These are phyloP conservation scores for Annulohypoxylon stygium DNA, from an alignment of 495 filamentous ascomycete species.

Conservation along the genomic window DNA sequence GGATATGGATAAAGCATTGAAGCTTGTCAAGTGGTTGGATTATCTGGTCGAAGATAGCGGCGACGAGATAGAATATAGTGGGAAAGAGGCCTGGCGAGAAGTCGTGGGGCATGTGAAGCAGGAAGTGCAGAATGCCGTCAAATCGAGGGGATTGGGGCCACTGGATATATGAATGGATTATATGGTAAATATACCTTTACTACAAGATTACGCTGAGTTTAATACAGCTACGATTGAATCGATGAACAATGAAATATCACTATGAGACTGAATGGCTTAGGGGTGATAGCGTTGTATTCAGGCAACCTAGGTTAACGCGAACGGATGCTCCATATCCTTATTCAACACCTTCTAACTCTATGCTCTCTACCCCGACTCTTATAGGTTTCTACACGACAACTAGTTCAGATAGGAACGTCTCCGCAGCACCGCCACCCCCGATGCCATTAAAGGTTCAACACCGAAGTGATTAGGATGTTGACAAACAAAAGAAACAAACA, in stretches of 20 bases:
- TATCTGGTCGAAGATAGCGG: conserved; percentile 73
- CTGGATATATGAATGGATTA: conserved; percentile 62
- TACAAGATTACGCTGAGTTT: not conserved
- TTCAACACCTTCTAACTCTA: conserved; percentile 5
- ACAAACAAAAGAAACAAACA: conserved; percentile 1
- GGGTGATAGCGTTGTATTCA: conserved; percentile 15
- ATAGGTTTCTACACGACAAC: conserved; percentile 1
- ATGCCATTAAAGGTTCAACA: not conserved
- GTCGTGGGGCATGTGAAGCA: conserved; percentile 69
- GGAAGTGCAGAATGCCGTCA: conserved; percentile 71
- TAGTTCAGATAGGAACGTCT: conserved; percentile 4
- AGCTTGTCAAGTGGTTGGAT: conserved; percentile 75
- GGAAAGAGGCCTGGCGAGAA: conserved; percentile 54
- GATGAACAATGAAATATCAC: not conserved
- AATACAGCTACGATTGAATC: conserved; percentile 18
- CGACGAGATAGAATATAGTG: conserved; percentile 43
- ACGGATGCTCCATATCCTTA: conserved; percentile 32
- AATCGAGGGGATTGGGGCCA: conserved; percentile 71
- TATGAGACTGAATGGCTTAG: not conserved
- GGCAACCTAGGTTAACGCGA: conserved; percentile 10
- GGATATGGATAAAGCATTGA: conserved; percentile 79
- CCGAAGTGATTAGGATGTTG: not conserved
- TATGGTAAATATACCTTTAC: not conserved
- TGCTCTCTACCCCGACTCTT: not conserved
- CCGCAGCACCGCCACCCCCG: not conserved